These are phyloP conservation scores for Suaeda aralocaspica DNA, from an alignment of 148 eudicot genomes.

Conservation along the genomic window DNA sequence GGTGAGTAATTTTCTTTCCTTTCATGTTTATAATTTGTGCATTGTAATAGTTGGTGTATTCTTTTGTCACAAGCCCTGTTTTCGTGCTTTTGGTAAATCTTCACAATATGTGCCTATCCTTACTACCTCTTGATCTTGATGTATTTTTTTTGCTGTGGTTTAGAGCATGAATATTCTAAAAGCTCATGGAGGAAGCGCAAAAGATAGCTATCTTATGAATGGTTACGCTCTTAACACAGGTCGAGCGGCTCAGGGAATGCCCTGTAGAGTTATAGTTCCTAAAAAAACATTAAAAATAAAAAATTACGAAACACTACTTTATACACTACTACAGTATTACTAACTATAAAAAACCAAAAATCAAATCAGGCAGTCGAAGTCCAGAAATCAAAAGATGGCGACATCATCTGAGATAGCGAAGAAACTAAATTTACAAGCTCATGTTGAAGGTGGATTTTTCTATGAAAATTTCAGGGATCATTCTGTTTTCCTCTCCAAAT, in stretches of 20 bases:
- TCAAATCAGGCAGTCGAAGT: neutral
- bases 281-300: too few species aligned
- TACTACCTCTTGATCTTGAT: neutral
- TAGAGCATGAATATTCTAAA: conserved; percentile 88
- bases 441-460: conserved; percentile 81
- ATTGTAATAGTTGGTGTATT: too few species aligned
- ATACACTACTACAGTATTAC: too few species aligned
- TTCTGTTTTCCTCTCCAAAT: conserved; percentile 56
- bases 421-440: conserved; percentile 64
- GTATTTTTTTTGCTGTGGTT: conserved; percentile 10
- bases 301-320: too few species aligned
- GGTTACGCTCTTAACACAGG: conserved; percentile 99
- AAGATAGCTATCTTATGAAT: conserved; percentile 80
- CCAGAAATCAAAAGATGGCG: conserved; percentile 21
- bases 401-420: conserved; percentile 43
- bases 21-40: too few species aligned
- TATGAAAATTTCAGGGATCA: conserved; percentile 68
- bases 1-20: too few species aligned
- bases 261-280: conserved; percentile 69
- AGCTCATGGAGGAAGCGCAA: conserved; percentile 94
- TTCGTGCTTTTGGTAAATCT: too few species aligned
- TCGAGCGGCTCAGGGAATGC: conserved; percentile 99
- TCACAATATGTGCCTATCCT: too few species aligned
- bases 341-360: neutral
- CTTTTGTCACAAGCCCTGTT: too few species aligned